Conservation (phyloP, 371 early-diverging fungal species). For the Mucor racemosus region DNA sequence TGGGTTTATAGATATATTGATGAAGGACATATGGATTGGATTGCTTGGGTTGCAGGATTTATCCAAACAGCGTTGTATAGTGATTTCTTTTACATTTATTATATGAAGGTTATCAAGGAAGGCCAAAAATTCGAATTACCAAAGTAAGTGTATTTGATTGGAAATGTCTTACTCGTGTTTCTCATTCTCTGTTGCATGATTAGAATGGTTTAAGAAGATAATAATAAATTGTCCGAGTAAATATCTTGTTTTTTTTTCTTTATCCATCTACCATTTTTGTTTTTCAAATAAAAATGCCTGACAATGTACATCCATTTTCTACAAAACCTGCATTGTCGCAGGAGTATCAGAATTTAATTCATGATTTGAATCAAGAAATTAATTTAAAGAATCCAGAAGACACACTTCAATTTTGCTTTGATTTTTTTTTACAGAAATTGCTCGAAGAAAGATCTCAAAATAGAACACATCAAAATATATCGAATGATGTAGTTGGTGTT, state of each 20-base stretch:
- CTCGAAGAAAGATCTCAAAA: slow-evolving; percentile 59
- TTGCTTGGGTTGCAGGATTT: slow-evolving; percentile 86
- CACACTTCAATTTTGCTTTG: slow-evolving; percentile 85
- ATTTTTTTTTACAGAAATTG: slow-evolving; percentile 76
- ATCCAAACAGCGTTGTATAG: slow-evolving; percentile 96
- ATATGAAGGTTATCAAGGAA: slow-evolving; percentile 77
- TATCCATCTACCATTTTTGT: too few relatives aligned
- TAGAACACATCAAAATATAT: background rate
- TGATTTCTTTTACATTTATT: slow-evolving; percentile 99
- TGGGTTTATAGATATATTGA: slow-evolving; percentile 92
- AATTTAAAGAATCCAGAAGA: slow-evolving; percentile 60
- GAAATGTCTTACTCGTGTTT: background rate
- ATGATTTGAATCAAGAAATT: slow-evolving; percentile 32
- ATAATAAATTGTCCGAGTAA: slow-evolving; percentile 8
- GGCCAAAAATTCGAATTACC: slow-evolving; percentile 86
- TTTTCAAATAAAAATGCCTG: background rate
- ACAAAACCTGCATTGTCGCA: background rate
- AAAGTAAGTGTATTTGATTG: slow-evolving; percentile 19
- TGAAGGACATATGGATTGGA: slow-evolving; percentile 73
- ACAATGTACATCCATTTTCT: slow-evolving; percentile 8
- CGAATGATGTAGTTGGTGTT: background rate
- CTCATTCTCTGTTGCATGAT: background rate
- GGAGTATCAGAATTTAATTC: slow-evolving; percentile 33
- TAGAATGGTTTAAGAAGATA: slow-evolving; percentile 14
- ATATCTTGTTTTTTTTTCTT: background rate